Conservation (phyloP, 2,329 filamentous ascomycete species). For the Clonostachys rhizophaga region DNA sequence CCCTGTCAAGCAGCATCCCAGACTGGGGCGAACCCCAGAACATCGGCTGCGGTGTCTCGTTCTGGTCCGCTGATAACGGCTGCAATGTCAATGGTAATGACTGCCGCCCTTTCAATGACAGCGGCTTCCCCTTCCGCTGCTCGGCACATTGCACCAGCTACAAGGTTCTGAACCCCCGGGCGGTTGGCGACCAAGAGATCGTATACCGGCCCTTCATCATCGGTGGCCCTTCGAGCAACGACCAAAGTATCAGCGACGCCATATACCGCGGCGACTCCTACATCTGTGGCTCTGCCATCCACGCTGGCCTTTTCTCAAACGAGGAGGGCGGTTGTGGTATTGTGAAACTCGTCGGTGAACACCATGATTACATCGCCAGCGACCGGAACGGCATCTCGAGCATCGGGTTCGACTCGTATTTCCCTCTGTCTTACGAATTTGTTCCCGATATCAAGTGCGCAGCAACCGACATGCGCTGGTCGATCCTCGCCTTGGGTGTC, state of each 20-base stretch:
- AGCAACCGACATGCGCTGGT: conserved; percentile 78
- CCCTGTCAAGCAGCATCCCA: conserved; percentile 53
- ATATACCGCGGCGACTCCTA: conserved; percentile 87
- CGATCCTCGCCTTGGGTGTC: conserved; percentile 74
- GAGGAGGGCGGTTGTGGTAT: conserved; percentile 77
- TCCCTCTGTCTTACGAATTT: conserved; percentile 84
- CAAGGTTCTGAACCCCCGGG: conserved; percentile 65
- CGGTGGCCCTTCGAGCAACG: conserved; percentile 52
- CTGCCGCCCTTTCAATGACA: conserved; percentile 71
- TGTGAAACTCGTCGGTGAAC: conserved; percentile 66
- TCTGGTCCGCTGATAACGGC: conserved; percentile 66
- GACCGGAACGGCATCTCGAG: conserved; percentile 72
- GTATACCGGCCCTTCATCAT: conserved; percentile 62
- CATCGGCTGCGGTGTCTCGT: conserved; percentile 63
- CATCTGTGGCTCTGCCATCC: conserved; percentile 80
- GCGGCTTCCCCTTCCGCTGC: conserved; percentile 69
- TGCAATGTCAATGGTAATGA: conserved; percentile 72
- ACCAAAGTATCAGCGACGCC: conserved; percentile 28
- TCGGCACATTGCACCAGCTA: conserved; percentile 66
- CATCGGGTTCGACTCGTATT: conserved; percentile 78
- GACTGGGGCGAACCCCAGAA: conserved; percentile 62
- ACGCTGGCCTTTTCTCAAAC: conserved; percentile 73
- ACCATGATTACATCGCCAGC: conserved; percentile 57
- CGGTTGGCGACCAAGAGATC: conserved; percentile 66
- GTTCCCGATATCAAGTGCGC: conserved; percentile 59